Evolutionary conservation across 1,284 basidiomycete species (phyloP), one percentile per base, ranked within the genome.

Genomic region (Sutorius eximius): DNA sequence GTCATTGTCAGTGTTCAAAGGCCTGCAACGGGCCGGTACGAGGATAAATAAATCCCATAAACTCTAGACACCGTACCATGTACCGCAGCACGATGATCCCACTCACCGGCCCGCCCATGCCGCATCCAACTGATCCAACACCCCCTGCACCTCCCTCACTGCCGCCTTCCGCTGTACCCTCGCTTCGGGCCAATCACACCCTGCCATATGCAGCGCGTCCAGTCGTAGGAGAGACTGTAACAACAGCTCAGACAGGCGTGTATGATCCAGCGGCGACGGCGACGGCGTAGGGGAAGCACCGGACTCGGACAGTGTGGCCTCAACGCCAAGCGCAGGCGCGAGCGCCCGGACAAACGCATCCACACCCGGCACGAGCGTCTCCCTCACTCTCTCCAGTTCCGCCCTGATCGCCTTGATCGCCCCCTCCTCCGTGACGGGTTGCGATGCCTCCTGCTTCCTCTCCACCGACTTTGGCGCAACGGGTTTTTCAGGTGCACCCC

Each of bases 221-320:
- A 94, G 74, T 40, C 88, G 81, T 9, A 94, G 77, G 24, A 94
- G 75, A 15, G 82, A 78, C 69, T 93, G 91, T 27, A 93, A 76
- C 27, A 94, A 77, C 50, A 89, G 71, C 70, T 91, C 89, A 20
- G 81, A 84, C 44, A 91, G 71, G 11, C 86, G 79, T 12, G 74
- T 67, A 60, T 88, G 86, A 58, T 88, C 85, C 18, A 58, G 0
- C 42, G 62, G 49, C 8, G 64, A 61, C 38, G 63, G 54, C 11
- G 36, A 0, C 40, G 60, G 49, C 7, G 61, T 61, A 38, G 63
- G 54, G 9, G 36, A 10, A 18, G 3, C 18, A 38, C 11, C 2
- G 3, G 43, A 24, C 30, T n/a, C 55, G 45, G 22, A 5, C 51
- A 1, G 33, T 2, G 5, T 1, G 7, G 20, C 10, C 16, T 24